These are phyloP conservation scores for Neospora caninum DNA, from an alignment of 169 alveolate species.

Conservation along the genomic window DNA sequence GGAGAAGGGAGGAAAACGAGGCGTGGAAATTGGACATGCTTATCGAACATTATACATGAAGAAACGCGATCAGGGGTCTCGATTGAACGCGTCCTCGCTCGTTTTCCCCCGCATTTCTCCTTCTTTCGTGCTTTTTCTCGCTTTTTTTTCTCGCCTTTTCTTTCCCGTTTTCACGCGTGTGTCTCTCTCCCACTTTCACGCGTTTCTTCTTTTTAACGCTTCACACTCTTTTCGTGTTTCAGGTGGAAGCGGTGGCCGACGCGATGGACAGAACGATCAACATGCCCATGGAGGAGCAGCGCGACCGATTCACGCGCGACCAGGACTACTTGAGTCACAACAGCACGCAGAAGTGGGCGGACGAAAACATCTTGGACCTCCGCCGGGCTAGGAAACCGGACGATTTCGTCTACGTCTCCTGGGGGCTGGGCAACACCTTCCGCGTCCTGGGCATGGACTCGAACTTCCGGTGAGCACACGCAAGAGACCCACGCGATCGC, in stretches of 20 bases:
- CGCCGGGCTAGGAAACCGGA: constrained; percentile 79
- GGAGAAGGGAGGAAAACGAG: too few species aligned
- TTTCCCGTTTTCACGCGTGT: too few species aligned
- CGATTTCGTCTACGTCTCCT: constrained; percentile 74
- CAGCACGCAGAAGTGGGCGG: constrained; percentile 58
- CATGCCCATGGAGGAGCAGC: constrained; percentile 73
- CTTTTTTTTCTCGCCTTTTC: too few species aligned
- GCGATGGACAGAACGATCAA: constrained; percentile 73
- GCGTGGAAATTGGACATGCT: too few species aligned
- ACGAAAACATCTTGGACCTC: constrained; percentile 78
- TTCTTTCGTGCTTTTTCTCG: too few species aligned
- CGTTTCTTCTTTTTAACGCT: too few species aligned
- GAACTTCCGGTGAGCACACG: constrained; percentile 48
- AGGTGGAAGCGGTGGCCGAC: constrained; percentile 76
- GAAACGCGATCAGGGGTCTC: too few species aligned
- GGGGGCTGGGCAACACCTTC: constrained; percentile 78
- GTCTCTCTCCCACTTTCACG: too few species aligned
- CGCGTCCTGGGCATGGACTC: constrained; percentile 60
- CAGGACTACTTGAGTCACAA: constrained; percentile 32
- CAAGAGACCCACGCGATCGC: not conserved
- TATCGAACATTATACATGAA: too few species aligned
- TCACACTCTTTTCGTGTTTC: not conserved
- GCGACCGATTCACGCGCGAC: constrained; percentile 69
- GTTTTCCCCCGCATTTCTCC: too few species aligned
- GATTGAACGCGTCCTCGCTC: too few species aligned